Evolutionary conservation across 2,329 filamentous ascomycete species (phyloP).

Genomic region (Ceratocystis cacaofunesta): DNA sequence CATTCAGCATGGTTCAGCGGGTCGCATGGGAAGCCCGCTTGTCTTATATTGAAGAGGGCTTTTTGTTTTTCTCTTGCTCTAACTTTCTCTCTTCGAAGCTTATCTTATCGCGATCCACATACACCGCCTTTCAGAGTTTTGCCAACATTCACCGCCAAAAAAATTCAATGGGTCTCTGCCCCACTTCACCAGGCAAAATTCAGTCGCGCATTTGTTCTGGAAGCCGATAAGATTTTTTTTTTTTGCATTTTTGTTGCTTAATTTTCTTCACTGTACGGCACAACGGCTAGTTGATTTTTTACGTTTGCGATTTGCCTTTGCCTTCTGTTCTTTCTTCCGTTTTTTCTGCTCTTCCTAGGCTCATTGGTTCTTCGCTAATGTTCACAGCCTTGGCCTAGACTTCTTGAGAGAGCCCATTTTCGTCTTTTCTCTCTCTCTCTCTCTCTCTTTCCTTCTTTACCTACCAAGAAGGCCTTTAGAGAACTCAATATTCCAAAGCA

Average conservation of each 20-base stretch:
- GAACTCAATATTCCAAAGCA: background rate
- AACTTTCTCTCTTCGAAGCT: background rate
- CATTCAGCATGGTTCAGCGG: too few relatives aligned
- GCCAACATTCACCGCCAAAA: conserved; percentile 34
- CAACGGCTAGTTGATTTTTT: background rate
- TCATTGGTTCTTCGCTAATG: background rate
- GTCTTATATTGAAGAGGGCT: too few relatives aligned
- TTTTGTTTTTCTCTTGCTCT: background rate
- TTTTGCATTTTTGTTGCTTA: background rate
- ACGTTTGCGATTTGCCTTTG: background rate
- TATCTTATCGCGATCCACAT: background rate
- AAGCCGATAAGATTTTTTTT: background rate
- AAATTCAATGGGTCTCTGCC: conserved; percentile 22
- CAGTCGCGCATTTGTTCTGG: conserved; percentile 3
- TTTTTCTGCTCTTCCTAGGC: background rate
- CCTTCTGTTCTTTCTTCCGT: background rate
- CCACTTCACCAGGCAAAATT: conserved; percentile 15
- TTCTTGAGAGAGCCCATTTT: background rate
- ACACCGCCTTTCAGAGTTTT: conserved; percentile 23
- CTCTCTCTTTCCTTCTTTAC: background rate
- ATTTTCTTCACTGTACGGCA: background rate
- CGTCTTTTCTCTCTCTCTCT: background rate
- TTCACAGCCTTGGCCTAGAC: background rate
- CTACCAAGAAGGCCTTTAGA: background rate
- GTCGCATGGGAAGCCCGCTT: too few relatives aligned